These are phyloP conservation scores for Kokia cookei DNA, from an alignment of 441 rosid species.

Conservation along the genomic window DNA sequence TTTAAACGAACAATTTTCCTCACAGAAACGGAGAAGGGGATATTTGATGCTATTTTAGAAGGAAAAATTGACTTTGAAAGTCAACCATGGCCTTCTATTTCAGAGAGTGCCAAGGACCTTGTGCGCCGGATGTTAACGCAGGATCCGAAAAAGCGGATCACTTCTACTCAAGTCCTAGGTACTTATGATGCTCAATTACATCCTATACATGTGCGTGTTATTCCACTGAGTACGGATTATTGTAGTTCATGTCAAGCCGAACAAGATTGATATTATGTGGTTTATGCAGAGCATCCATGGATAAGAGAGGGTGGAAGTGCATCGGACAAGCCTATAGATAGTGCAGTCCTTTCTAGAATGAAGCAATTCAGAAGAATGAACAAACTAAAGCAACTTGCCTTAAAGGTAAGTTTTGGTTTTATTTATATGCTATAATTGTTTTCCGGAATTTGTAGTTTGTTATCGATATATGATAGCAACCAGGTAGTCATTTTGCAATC, in stretches of 20 bases:
- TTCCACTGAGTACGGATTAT: background rate
- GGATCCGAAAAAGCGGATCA: constrained; percentile 55
- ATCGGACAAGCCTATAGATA: constrained; percentile 45
- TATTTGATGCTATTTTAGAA: constrained; percentile 58
- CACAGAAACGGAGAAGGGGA: constrained; percentile 69
- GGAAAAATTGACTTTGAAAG: constrained; percentile 65
- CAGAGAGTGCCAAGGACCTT: constrained; percentile 64
- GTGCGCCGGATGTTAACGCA: constrained; percentile 55
- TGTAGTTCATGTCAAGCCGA: background rate
- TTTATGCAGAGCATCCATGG: constrained; percentile 38
- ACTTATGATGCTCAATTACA: background rate
- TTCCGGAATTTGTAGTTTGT: background rate
- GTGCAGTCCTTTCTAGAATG: constrained; percentile 50
- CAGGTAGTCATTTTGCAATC: background rate
- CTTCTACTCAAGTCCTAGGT: constrained; percentile 68
- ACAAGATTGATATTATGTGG: background rate
- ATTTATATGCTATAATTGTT: background rate
- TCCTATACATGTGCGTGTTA: background rate
- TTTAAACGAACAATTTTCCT: background rate
- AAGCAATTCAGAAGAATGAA: constrained; percentile 55
- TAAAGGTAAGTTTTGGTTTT: constrained; percentile 25
- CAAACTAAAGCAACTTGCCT: constrained; percentile 47
- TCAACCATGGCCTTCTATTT: constrained; percentile 64
- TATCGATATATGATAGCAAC: background rate
- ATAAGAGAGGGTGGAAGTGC: constrained; percentile 40